Evolutionary conservation across 345 rosid genomes (phyloP).

Genomic region (Hibiscus syriacus): DNA sequence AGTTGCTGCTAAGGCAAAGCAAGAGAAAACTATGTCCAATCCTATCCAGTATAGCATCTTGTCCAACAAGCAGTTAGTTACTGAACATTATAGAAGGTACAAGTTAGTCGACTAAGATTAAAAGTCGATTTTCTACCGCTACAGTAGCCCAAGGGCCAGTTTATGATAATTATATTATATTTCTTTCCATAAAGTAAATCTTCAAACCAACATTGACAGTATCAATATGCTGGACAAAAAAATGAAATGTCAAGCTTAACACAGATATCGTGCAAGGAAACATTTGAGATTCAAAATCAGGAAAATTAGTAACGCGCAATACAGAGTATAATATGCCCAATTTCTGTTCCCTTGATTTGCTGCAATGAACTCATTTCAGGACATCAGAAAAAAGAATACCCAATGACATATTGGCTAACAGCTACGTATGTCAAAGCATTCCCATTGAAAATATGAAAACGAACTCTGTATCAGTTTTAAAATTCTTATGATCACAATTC

Average conservation of each 20-base stretch:
- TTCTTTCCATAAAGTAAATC: neutral
- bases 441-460: neutral
- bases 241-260: neutral
- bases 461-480: neutral
- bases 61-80: slow-evolving; percentile 13
- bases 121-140: neutral
- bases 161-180: neutral
- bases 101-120: neutral
- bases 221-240: slow-evolving; percentile 1
- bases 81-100: neutral
- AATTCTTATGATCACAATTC: neutral
- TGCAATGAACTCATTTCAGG: neutral
- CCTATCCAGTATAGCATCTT: slow-evolving; percentile 8
- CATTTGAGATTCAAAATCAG: neutral
- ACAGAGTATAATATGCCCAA: neutral
- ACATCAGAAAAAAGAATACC: neutral
- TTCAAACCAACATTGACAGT: neutral
- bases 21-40: slow-evolving; percentile 15
- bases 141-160: neutral
- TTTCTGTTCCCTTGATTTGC: neutral
- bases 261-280: neutral
- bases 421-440: neutral
- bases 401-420: neutral
- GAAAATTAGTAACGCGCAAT: neutral
- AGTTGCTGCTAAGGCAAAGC: slow-evolving; percentile 28